Evolutionary conservation across 140 eudicot genomes (phyloP).

Genomic region (Flaveria floridana): DNA sequence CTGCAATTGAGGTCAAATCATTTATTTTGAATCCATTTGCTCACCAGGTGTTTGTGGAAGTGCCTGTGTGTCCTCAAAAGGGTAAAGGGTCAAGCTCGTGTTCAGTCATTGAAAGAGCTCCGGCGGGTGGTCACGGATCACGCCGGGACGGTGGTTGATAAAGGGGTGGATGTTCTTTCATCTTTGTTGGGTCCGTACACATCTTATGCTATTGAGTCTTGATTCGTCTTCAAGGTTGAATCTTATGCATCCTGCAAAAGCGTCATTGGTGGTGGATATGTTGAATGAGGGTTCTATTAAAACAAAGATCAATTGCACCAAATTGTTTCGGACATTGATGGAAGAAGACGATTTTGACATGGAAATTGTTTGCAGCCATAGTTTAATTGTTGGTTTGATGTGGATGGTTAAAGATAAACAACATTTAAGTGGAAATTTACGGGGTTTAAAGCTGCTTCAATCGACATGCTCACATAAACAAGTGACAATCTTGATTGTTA

Average conservation of each 20-base stretch:
- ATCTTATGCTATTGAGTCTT: no score
- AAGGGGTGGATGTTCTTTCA: no score
- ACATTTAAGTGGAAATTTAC: constrained; percentile 55
- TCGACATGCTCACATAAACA: constrained; percentile 45
- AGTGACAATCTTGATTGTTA: constrained; percentile 49
- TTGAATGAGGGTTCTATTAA: constrained; percentile 86
- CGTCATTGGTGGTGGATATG: no score
- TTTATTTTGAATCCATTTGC: background rate
- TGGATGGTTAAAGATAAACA: constrained; percentile 65
- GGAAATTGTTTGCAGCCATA: constrained; percentile 63
- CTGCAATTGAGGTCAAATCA: constrained; percentile 15
- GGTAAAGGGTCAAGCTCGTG: constrained; percentile 83
- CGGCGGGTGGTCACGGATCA: constrained; percentile 52
- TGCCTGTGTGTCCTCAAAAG: constrained; percentile 79
- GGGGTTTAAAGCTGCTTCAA: constrained; percentile 63
- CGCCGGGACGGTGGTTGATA: constrained; percentile 56
- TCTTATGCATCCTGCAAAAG: no score
- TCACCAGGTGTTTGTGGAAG: constrained; percentile 36
- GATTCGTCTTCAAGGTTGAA: no score
- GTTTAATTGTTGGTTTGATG: constrained; percentile 79
- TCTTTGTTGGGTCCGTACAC: no score
- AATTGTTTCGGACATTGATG: constrained; percentile 60
- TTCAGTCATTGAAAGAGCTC: constrained; percentile 67
- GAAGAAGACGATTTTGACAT: constrained; percentile 59
- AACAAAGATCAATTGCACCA: constrained; percentile 77